Base-by-base conservation (phyloP, 441 rosid genomes). In the Jatropha multifida region DNA sequence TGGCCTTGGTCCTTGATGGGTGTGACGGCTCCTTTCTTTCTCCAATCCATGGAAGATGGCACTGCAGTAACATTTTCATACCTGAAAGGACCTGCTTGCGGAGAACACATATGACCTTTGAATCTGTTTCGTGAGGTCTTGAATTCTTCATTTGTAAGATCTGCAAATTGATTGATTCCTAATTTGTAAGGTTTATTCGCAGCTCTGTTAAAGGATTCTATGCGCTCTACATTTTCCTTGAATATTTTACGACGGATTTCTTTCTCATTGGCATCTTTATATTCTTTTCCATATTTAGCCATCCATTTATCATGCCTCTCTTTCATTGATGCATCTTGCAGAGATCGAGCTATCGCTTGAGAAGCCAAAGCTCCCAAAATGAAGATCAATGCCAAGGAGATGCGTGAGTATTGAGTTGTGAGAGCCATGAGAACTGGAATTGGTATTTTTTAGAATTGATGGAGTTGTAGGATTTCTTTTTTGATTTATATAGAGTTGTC, bases 21-120 rank as follows among this genome's bases (percentile, higher is more conserved):
- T 64, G 91, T 87, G 52, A 88, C 90, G 18, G 88, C 92, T n/a
- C 92, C 94, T 82, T 86, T 72, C 82, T 72, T 66, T 79, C 94
- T 87, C 94, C 96, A 88, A 77, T 91, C 92, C 73, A 86, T 79
- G 49, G 77, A 32, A 4, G 54, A 61, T 0, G 92, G 83, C 69
- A 79, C 78, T 60, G 80, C 76, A 10, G 49, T 4, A 60, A 9
- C 32, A 8, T 74, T 46, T 41, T 63, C 56, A 38, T 52, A 62
- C 11, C 73, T 75, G 67, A 48, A 65, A 52, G 48, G 65, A 49
- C 72, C 60, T 26, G 32, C 40, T 12, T 73, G 67, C 66, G 14
- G 40, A 68, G 59, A 42, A n/a, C 76, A 68, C 26, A 68, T 32
- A 37, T 60, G 64, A 18, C 56, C 42, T 68, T 63, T 52, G 3